These are phyloP conservation scores for Alternaria alternata DNA, from an alignment of 2,329 filamentous ascomycete species.

Conservation along the genomic window DNA sequence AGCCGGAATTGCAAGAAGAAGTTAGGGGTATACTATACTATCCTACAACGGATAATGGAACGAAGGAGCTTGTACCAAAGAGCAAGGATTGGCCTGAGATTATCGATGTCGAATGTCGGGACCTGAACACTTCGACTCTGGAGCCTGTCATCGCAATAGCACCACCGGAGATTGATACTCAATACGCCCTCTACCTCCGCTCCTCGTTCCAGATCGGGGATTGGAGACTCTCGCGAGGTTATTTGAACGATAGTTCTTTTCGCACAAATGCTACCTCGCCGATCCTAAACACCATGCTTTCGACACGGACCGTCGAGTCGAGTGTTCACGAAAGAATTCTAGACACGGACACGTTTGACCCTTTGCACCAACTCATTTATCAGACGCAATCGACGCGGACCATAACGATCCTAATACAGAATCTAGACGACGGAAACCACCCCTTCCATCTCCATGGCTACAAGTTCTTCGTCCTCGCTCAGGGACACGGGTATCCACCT, in stretches of 20 bases:
- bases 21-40: conserved; percentile 62
- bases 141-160: conserved; percentile 54
- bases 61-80: conserved; percentile 31
- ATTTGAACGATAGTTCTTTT: conserved; percentile 66
- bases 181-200: conserved; percentile 60
- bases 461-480: conserved; percentile 11
- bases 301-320: conserved; percentile 52
- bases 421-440: conserved; percentile 39
- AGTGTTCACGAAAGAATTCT: conserved; percentile 2
- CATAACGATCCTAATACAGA: conserved; percentile 46
- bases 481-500: conserved; percentile 50
- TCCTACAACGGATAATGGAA: conserved; percentile 1
- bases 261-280: conserved; percentile 59
- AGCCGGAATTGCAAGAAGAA: conserved; percentile 57
- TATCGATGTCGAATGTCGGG: conserved; percentile 60
- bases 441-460: conserved; percentile 57
- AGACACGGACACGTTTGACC: conserved; percentile 21
- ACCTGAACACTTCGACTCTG: conserved; percentile 59
- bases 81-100: conserved; percentile 62
- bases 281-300: conserved; percentile 62
- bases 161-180: conserved; percentile 59
- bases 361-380: conserved; percentile 43
- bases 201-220: conserved; percentile 68
- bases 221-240: conserved; percentile 66
- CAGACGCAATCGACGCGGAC: conserved; percentile 43